Percentiles rank a stretch among this genome's conserved stretches.
Conservation (phyloP, 768 basidiomycete genomes). For the Tulasnella sp. region DNA sequence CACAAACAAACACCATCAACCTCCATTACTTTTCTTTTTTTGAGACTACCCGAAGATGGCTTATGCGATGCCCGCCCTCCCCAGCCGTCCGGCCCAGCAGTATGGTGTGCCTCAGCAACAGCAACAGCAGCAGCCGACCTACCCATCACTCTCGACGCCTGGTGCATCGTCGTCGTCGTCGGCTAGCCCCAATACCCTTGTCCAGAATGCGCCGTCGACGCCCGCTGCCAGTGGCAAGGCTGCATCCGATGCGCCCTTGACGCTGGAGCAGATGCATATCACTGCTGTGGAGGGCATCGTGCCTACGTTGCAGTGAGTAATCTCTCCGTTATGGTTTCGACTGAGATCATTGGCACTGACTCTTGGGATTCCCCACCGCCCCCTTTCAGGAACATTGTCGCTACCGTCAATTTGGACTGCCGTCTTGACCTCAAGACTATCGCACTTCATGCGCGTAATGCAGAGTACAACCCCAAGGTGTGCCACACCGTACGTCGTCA, state of each 20-base stretch:
- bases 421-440: slow-evolving; percentile 97
- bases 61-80: slow-evolving; percentile 10
- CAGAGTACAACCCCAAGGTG: slow-evolving; percentile 99
- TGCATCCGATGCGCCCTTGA: slow-evolving; percentile 11
- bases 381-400: slow-evolving; percentile 69
- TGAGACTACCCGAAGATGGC: slow-evolving; percentile 6
- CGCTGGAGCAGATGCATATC: slow-evolving; percentile 75
- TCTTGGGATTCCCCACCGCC: not conserved
- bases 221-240: slow-evolving; percentile 5
- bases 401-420: slow-evolving; percentile 96
- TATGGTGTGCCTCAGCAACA: slow-evolving; percentile 6
- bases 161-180: slow-evolving; percentile 4
- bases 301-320: slow-evolving; percentile 75
- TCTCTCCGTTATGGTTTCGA: slow-evolving; percentile 1
- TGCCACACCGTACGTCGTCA: slow-evolving; percentile 31
- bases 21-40: not conserved
- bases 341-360: slow-evolving; percentile 10
- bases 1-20: not conserved
- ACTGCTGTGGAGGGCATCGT: slow-evolving; percentile 97
- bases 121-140: slow-evolving; percentile 4
- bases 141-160: slow-evolving; percentile 10
- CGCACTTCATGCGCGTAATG: slow-evolving; percentile 92
- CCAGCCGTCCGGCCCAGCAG: not conserved
- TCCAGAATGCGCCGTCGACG: not conserved
- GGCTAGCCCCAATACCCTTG: slow-evolving; percentile 11